Base-by-base conservation (phyloP, 2,329 filamentous ascomycete genomes). In the Fusarium coffeatum region DNA sequence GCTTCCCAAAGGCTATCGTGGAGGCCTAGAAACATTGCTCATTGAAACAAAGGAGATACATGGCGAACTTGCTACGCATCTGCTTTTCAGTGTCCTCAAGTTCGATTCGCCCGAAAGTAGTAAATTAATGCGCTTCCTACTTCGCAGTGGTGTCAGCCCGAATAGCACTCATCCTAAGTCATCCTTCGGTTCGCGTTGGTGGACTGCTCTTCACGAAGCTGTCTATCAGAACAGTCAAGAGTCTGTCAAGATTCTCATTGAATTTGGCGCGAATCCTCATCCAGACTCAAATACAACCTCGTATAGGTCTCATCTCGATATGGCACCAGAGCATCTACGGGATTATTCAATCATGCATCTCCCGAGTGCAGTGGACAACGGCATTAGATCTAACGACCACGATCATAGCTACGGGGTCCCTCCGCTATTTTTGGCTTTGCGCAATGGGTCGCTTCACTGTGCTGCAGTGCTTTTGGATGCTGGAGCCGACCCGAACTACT, bases 41-140 rank as follows among this genome's bases (percentile, higher is more conserved):
- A 9, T 22, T 3, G 20, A 4, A 20, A 6, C 12, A 22, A 13
- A 42, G 20, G 4, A 42, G 20, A 42, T 2, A 15, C 3, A 42
- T 22, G 40, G 40, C 40, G 1, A 13, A 9, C 8, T 42, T 22
- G 40, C n/a, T 5, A 15, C 13, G 8, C 20, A 15, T 42, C 20
- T 42, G 5, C 40, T 42, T 15, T 42, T 16, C 5, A 15, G 20
- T 12, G 8, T 2, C 0, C 12, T 42, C 0, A 42, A 15, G 1
- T 0, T 22, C 5, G 20, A 42, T 13, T 8, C 40, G 1, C 0
- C 0, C 0, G 11, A 42, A 15, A 22, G 20, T 5, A 4, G 2
- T 0, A 0, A 2, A 8, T 20, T 42, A 2, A 42, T 22, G 40
- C 40, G 20, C 4, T 15, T 42, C 6, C 13, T 22, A 42, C 20